phyloP scores from a whole-genome alignment of 106 monocot genomes.

The Gastrodia elata region DNA sequence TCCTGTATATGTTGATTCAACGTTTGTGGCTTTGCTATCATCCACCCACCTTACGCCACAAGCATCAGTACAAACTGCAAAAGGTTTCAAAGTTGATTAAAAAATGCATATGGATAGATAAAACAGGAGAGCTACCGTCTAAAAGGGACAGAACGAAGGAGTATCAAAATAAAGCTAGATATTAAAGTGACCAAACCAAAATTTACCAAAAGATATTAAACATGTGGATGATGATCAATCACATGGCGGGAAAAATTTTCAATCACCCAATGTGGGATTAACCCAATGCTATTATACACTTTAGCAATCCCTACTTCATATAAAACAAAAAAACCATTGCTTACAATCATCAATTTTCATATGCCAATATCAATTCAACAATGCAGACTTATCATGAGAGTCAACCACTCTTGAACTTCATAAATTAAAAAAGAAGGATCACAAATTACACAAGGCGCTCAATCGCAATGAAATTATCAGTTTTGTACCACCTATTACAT shows the following conservation, averaged over 20 bases:
- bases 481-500: no score
- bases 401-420: background rate
- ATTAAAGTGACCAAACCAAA: background rate
- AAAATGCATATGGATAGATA: background rate
- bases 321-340: background rate
- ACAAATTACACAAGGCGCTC: background rate
- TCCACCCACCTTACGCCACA: conserved; percentile 37
- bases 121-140: background rate
- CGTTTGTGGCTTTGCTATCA: conserved; percentile 51
- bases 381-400: background rate
- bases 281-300: background rate
- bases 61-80: conserved; percentile 32
- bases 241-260: background rate
- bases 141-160: background rate
- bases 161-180: background rate
- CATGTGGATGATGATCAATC: background rate
- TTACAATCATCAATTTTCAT: background rate
- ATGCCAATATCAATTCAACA: background rate
- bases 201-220: background rate
- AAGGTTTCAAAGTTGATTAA: conserved; percentile 1
- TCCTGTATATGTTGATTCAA: conserved; percentile 35
- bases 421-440: background rate
- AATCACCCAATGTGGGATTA: background rate
- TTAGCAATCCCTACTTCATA: background rate
- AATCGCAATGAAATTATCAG: background rate